phyloP scores from a whole-genome alignment of 2,329 filamentous ascomycete genomes.

The Aspergillus awamori region DNA sequence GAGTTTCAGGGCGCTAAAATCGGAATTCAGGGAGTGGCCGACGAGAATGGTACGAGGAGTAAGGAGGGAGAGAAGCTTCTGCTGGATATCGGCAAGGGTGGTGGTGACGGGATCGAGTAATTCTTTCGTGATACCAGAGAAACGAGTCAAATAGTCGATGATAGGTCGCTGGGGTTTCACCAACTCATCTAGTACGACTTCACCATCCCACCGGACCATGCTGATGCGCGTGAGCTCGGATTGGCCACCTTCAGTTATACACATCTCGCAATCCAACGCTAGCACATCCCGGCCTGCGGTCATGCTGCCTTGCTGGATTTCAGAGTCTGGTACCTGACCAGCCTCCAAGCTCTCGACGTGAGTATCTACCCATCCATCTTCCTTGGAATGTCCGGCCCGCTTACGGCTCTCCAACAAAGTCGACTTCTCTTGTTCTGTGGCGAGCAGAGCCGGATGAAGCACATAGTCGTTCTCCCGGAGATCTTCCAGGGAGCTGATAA shows the following conservation, averaged over 20 bases:
- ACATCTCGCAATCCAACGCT: constrained; percentile 97
- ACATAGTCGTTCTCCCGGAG: constrained; percentile 82
- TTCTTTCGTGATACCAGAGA: constrained; percentile 86
- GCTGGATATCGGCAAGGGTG: constrained; percentile 79
- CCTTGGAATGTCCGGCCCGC: constrained; percentile 49
- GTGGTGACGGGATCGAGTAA: constrained; percentile 84
- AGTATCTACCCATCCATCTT: constrained; percentile 82
- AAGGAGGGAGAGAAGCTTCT: constrained; percentile 71
- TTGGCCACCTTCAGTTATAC: constrained; percentile 76
- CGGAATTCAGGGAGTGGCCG: constrained; percentile 53
- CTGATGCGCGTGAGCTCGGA: constrained; percentile 89
- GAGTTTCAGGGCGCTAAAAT: constrained; percentile 77
- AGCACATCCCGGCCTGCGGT: constrained; percentile 79
- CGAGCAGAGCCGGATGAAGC: constrained; percentile 76
- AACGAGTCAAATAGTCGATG: constrained; percentile 86
- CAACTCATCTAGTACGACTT: constrained; percentile 80
- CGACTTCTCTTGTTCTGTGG: constrained; percentile 57
- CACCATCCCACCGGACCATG: constrained; percentile 81
- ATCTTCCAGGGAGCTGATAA: constrained; percentile 72
- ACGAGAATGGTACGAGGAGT: constrained; percentile 50
- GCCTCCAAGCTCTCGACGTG: constrained; percentile 67
- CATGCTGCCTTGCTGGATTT: constrained; percentile 78
- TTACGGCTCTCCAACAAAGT: constrained; percentile 59
- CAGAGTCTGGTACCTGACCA: constrained; percentile 66
- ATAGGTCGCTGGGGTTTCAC: constrained; percentile 90